Conservation (phyloP, 2,329 filamentous ascomycete species). For the Epichloe amarillans region DNA sequence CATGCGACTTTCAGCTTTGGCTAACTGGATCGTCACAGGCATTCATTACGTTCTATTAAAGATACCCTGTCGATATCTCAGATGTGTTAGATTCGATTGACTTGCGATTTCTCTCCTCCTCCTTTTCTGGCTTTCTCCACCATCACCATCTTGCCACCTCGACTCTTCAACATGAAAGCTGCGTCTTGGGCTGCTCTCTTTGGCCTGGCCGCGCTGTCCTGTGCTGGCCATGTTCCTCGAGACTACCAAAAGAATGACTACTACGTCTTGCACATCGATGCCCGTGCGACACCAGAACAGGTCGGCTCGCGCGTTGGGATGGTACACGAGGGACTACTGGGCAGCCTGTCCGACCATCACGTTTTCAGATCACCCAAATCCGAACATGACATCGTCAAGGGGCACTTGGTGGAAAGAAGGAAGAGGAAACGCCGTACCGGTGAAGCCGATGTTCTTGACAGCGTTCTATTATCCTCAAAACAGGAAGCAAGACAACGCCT, state of each 20-base stretch:
- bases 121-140: neutral
- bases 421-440: slow-evolving; percentile 47
- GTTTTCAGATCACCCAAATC: slow-evolving; percentile 65
- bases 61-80: neutral
- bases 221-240: slow-evolving; percentile 41
- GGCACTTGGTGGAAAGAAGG: slow-evolving; percentile 38
- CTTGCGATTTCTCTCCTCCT: neutral
- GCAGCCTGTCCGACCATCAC: slow-evolving; percentile 68
- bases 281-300: slow-evolving; percentile 48
- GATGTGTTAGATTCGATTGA: slow-evolving; percentile 1
- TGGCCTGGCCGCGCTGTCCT: slow-evolving; percentile 35
- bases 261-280: slow-evolving; percentile 76
- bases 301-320: slow-evolving; percentile 64
- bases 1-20: neutral
- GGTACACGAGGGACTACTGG: slow-evolving; percentile 67
- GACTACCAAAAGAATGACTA: slow-evolving; percentile 78
- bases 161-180: slow-evolving; percentile 31
- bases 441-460: slow-evolving; percentile 50
- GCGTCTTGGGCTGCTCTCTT: slow-evolving; percentile 38
- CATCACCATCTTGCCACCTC: neutral
- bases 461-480: slow-evolving; percentile 69
- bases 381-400: slow-evolving; percentile 44
- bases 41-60: neutral
- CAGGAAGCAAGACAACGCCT: slow-evolving; percentile 39
- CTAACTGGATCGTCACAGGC: neutral